Conservation (phyloP, 2,329 filamentous ascomycete genomes). For the Colletotrichum caudatum region DNA sequence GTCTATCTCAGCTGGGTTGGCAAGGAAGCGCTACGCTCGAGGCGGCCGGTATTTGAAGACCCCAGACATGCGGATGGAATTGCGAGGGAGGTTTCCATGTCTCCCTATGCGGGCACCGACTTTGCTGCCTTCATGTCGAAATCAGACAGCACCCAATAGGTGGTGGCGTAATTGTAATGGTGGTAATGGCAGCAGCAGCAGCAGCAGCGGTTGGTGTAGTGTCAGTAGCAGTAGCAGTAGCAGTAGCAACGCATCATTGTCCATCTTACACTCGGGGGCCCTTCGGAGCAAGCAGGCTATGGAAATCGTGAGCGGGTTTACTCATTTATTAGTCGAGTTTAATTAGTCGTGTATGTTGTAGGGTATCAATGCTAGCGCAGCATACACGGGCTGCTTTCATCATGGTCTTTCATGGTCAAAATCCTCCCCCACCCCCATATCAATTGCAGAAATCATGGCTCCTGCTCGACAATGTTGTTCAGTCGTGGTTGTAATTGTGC, state of each 20-base stretch:
- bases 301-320: constrained; percentile 6
- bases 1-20: constrained; percentile 53
- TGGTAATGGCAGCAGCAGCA: not conserved
- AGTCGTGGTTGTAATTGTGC: constrained; percentile 56
- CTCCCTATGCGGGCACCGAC: constrained; percentile 37
- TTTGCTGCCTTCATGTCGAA: constrained; percentile 33
- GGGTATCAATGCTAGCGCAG: constrained; percentile 32
- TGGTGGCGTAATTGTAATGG: not conserved
- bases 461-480: constrained; percentile 55
- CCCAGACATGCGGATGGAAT: constrained; percentile 19
- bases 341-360: constrained; percentile 33
- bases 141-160: constrained; percentile 13
- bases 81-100: constrained; percentile 16
- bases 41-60: constrained; percentile 29
- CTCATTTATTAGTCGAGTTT: constrained; percentile 35
- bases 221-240: too few relatives aligned
- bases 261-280: not conserved
- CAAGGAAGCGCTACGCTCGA: constrained; percentile 45
- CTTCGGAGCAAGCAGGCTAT: not conserved
- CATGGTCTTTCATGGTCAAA: constrained; percentile 12
- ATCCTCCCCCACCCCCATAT: not conserved
- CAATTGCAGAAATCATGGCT: constrained; percentile 48
- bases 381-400: not conserved
- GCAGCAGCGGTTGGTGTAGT: not conserved
- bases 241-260: not conserved